Conservation (phyloP, 305 asterid genomes). For the Plantago lanceolata region DNA sequence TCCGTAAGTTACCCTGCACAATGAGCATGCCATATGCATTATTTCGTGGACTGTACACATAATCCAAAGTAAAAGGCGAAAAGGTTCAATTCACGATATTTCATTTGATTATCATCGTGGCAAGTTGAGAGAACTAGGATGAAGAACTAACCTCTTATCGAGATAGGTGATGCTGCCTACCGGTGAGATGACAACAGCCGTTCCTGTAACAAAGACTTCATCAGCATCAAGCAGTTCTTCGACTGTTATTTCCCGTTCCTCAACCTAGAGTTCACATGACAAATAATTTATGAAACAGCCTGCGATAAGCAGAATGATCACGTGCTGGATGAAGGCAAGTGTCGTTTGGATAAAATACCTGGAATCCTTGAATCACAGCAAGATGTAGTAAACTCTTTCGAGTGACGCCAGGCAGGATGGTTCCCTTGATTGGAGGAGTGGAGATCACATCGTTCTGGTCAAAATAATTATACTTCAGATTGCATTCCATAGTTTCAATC, state of each 20-base stretch:
- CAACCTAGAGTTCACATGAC: constrained; percentile 43
- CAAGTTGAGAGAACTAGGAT: neutral
- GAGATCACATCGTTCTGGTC: constrained; percentile 71
- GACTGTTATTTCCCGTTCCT: constrained; percentile 71
- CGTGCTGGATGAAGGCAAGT: no score
- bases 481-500: constrained; percentile 1
- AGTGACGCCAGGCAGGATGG: constrained; percentile 93
- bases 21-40: neutral
- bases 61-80: neutral
- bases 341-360: constrained; percentile 36
- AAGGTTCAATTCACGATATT: neutral
- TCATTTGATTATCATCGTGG: neutral
- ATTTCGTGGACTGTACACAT: neutral
- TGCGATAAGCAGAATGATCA: no score
- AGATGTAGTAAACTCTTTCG: constrained; percentile 90
- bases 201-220: constrained; percentile 96
- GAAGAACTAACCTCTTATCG: constrained; percentile 48
- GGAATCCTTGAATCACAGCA: constrained; percentile 67
- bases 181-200: constrained; percentile 91
- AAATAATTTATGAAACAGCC: no score
- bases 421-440: constrained; percentile 87
- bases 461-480: constrained; percentile 13
- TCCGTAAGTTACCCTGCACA: constrained; percentile 66
- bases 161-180: constrained; percentile 88
- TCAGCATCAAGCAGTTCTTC: constrained; percentile 94